phyloP scores from a whole-genome alignment of 2,329 filamentous ascomycete genomes.

The Microdochium nivale region DNA sequence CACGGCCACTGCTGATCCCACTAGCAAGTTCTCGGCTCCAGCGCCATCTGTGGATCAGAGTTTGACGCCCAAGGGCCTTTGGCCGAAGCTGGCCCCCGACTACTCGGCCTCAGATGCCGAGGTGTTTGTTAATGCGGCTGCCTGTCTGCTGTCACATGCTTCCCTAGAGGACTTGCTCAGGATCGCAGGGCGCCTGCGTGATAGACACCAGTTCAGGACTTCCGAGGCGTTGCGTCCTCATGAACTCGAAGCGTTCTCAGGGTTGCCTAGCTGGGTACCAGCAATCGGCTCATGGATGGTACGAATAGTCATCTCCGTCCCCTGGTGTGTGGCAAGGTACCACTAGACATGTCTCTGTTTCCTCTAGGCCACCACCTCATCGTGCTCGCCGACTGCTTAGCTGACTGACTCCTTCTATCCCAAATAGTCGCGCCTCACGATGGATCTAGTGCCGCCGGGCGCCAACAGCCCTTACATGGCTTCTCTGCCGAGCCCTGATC shows the following conservation, averaged over 20 bases:
- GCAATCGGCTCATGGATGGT: no score
- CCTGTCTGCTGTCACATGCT: background rate
- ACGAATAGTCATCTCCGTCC: no score
- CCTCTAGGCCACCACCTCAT: no score
- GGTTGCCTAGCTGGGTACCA: no score
- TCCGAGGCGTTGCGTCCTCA: background rate
- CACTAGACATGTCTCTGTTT: no score
- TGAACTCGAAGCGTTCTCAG: no score
- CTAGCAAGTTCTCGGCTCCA: background rate
- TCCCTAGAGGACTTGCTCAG: background rate
- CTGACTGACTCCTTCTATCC: no score
- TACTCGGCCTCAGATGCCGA: background rate
- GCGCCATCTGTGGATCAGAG: background rate
- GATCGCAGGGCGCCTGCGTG: background rate
- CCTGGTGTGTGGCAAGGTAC: no score
- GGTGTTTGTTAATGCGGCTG: background rate
- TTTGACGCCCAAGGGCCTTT: background rate
- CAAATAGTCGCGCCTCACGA: no score
- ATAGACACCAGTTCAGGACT: background rate
- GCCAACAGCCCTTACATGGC: background rate
- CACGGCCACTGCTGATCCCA: background rate
- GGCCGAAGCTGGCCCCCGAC: background rate
- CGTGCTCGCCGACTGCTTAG: no score
- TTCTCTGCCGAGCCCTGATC: background rate
- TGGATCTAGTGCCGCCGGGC: no score